Base-by-base conservation (phyloP, 2,329 filamentous ascomycete genomes). In the Exophiala alcalophila region DNA sequence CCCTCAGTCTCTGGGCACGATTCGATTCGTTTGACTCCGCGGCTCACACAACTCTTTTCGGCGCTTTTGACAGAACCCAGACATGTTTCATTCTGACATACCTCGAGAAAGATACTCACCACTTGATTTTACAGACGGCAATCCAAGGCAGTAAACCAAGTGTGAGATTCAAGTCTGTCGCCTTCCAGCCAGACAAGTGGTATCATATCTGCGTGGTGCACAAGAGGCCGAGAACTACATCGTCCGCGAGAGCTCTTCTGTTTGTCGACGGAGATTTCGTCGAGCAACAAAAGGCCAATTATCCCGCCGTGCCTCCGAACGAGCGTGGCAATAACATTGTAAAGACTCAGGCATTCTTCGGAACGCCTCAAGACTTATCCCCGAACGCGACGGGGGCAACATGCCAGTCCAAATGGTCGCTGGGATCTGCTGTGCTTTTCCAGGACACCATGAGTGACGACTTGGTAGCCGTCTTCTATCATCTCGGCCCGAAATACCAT, bases 61-160 rank as follows among this genome's bases (percentile, higher is more conserved):
- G 92, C 18, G 87, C 92, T 6, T 97, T 94, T 64, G 92, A 98
- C 65, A 75, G 83, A 3, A 88, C 81, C 4, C 91, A 97, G 63
- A 88, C 86, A 4, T 98, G 92, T 64, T 98, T 98, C 59, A 69
- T 98, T 24, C 79, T 98, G 55, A 83, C 89, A 47, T 98, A 98
- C 60, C 74, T 98, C 26, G 94, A 98, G 62, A 89, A 84, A 60
- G 90, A 96, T 62, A 94, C 88, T 2, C 86, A 79, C 48, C 92
- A 95, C 65, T 85, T 98, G 54, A 98, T 98, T 54, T 71, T 98
- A 4, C 92, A 98, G 66, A 97, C 94, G 5, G 96, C 92, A 12
- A 85, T 97, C 48, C 86, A 81, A 38, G 89, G 89, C 6, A 75
- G 81, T 38, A 80, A 85, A 45, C 91, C 92, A 2, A 97, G 91